Conservation (phyloP, 805 yeast genomes). For the Scheffersomyces ergatensis region DNA sequence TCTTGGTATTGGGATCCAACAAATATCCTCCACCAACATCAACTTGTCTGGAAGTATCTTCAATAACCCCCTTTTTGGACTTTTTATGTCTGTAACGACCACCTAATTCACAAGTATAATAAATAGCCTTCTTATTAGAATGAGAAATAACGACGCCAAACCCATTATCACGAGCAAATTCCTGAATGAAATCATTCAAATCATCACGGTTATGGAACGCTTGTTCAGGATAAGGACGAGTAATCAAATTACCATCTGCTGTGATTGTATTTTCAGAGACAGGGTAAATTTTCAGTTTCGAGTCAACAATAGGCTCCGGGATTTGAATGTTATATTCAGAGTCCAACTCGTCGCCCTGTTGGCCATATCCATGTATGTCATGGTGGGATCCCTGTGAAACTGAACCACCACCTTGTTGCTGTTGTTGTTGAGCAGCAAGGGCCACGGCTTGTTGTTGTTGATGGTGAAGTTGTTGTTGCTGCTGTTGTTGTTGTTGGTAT, state of each 20-base stretch:
- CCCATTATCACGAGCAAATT: constrained; percentile 55
- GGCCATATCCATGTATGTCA: neutral
- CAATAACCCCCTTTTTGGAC: constrained; percentile 19
- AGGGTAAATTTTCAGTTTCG: constrained; percentile 43
- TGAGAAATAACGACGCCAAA: constrained; percentile 61
- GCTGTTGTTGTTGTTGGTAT: constrained; percentile 8
- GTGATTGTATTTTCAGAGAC: constrained; percentile 44
- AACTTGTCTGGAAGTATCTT: constrained; percentile 16
- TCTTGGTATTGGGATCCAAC: constrained; percentile 40
- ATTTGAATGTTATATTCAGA: constrained; percentile 44
- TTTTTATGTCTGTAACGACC: constrained; percentile 55
- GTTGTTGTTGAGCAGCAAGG: constrained; percentile 3
- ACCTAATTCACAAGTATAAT: constrained; percentile 58
- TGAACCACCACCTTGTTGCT: constrained; percentile 8
- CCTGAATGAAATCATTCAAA: constrained; percentile 52
- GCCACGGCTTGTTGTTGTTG: constrained; percentile 11
- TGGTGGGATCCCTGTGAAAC: constrained; percentile 6
- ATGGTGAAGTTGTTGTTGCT: constrained; percentile 11
- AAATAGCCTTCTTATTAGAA: constrained; percentile 56
- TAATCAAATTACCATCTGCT: constrained; percentile 49
- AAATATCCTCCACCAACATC: constrained; percentile 32
- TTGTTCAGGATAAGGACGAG: constrained; percentile 54
- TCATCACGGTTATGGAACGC: constrained; percentile 48
- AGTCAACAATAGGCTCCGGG: constrained; percentile 44
- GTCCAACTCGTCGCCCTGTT: constrained; percentile 15